Percentiles rank a stretch among this genome's conserved stretches.
Conservation (phyloP, 345 rosid species). For the Hypericum perforatum region DNA sequence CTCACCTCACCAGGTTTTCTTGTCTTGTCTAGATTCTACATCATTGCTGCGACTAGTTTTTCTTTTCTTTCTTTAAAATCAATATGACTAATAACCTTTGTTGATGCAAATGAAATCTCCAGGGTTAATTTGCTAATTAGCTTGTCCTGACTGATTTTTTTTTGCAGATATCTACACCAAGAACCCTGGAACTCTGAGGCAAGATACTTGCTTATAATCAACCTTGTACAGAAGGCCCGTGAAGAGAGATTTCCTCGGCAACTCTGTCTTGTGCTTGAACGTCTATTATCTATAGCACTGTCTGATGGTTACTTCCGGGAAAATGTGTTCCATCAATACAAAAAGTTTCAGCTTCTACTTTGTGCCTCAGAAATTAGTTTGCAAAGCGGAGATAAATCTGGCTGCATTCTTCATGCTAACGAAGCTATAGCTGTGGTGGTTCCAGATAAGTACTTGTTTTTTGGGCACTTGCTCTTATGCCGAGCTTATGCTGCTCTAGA, state of each 20-base stretch:
- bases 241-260: conserved; percentile 75
- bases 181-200: conserved; percentile 74
- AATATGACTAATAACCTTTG: too few species aligned
- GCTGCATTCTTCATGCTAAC: conserved; percentile 39
- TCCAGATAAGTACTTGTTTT: conserved; percentile 55
- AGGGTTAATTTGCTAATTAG: conserved; percentile 1
- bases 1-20: too few species aligned
- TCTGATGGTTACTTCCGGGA: conserved; percentile 39
- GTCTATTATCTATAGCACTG: conserved; percentile 47
- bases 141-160: conserved; percentile 15
- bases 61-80: too few species aligned
- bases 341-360: conserved; percentile 78
- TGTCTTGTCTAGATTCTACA: too few species aligned
- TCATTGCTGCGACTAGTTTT: too few species aligned
- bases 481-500: conserved; percentile 72
- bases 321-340: conserved; percentile 30
- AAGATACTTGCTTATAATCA: conserved; percentile 65
- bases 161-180: conserved; percentile 53
- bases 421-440: conserved; percentile 48
- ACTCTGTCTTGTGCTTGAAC: conserved; percentile 39
- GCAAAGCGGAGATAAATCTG: conserved; percentile 40
- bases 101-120: too few species aligned
- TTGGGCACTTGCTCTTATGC: conserved; percentile 62
- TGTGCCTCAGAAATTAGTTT: conserved; percentile 75
- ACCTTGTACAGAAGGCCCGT: conserved; percentile 72